Evolutionary conservation across 305 asterid species (phyloP), one percentile per base, ranked within the genome.

Genomic region (Solanum hybrid): DNA sequence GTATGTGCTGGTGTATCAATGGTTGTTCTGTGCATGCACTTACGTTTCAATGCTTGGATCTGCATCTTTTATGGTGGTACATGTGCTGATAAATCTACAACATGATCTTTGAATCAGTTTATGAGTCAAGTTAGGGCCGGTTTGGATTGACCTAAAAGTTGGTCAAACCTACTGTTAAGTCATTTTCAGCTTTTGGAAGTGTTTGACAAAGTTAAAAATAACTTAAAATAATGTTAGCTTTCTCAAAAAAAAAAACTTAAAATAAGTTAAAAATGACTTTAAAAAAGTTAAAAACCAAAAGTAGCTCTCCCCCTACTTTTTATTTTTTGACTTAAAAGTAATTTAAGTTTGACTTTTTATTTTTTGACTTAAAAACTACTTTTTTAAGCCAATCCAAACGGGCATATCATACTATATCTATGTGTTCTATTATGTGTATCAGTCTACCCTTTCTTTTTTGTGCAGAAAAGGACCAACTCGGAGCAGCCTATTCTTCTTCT

Each of bases 1-100:
- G 99, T 97, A 93, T 82, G 91, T 91, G 84, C 86, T 92, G 67
- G 36, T 87, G 40, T 87, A 80, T 71, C 78, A 78, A 8, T 78
- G 86, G 57, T 51, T 79, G 77, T 37, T 31, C 61, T 31, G 85
- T 88, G 87, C 74, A 46, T 71, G 22, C 37, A 80, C 28, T 86
- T 75, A 46, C n/a, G 20, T 74, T 80, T 67, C 28, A 31, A 78
- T 67, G 79, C 39, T 7, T 28, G 71, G 31, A 20, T 37, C 28
- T 33, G 81, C 76, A 77, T 26, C 36, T 91, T 14, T 86, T n/a
- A 9, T 71, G 73, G 11, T 46, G 73, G 73, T 83, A 18, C 34
- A 28, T 83, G 37, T 46, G 87, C 39, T 28, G 87, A 39, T 81
- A 40, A 39, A 39, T 81, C 24, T 81, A 31, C 33, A 31, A 31